phyloP scores from a whole-genome alignment of 345 rosid species.

The Populus simonii region DNA sequence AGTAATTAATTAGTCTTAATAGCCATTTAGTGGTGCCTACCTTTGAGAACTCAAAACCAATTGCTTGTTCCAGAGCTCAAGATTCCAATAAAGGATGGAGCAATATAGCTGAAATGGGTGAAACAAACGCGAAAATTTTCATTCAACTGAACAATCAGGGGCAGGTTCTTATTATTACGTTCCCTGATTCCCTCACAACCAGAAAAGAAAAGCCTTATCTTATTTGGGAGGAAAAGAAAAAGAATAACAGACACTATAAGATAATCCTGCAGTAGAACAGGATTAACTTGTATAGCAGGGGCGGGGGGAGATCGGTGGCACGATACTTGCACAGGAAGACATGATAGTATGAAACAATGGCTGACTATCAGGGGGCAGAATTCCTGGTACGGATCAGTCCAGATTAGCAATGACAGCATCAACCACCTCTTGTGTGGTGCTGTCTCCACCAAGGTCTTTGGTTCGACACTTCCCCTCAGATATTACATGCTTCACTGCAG shows the following conservation, averaged over 20 bases:
- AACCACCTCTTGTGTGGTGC: slow-evolving; percentile 73
- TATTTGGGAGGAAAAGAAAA: neutral
- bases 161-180: neutral
- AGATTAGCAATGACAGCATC: slow-evolving; percentile 56
- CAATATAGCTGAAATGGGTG: neutral
- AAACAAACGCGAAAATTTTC: neutral
- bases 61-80: neutral
- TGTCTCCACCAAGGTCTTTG: slow-evolving; percentile 77
- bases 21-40: too few species aligned
- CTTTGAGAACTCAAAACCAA: too few species aligned
- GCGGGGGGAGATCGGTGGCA: neutral
- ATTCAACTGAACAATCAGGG: neutral
- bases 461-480: slow-evolving; percentile 63
- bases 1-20: too few species aligned
- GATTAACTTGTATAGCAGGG: neutral
- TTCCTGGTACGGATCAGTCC: neutral
- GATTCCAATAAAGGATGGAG: neutral
- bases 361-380: neutral
- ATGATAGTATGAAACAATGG: neutral
- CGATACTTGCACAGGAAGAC: neutral
- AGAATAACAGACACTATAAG: neutral
- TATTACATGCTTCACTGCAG: slow-evolving; percentile 73
- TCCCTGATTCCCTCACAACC: neutral
- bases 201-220: neutral
- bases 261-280: neutral